Base-by-base conservation (phyloP, 202 grass and related monocot genomes). In the Digitaria exilis region DNA sequence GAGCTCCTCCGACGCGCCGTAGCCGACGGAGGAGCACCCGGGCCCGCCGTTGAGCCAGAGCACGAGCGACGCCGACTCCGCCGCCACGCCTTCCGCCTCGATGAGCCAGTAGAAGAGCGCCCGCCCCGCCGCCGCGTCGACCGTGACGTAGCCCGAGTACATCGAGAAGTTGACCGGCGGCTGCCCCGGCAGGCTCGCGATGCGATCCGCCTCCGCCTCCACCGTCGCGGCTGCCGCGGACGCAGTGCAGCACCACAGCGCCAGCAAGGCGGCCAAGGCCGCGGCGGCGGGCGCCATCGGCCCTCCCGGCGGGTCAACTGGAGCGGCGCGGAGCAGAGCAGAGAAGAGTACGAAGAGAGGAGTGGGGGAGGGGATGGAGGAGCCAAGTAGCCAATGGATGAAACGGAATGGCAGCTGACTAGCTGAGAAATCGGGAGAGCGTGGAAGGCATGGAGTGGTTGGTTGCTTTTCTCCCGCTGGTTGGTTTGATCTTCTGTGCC, bases 31-130 rank as follows among this genome's bases (percentile, higher is more conserved):
- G 42, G 94, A 96, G 86, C 88, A 96, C 21, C 94, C 90, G 28
- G 90, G 94, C 45, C 94, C 94, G 41, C 94, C 94, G 69, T 93
- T 96, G 69, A 96, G 88, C 94, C 94, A 96, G 73, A 96, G 88
- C 39, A 93, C 90, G 42, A 96, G 88, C 67, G 93, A 90, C 11
- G 88, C 78, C 0, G 89, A 35, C 0, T 49, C 68, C 14, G 86
- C 66, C 7, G 74, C 45, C 5, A 16, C 63, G 43, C 4, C 37
- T 48, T 73, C 57, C 21, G 86, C 86, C 69, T 93, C 93, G 67
- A 88, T 18, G 73, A 96, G 84, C 93, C 90, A 96, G 84, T 96
- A 96, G 84, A 96, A 96, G 58, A 96, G 90, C 18, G 90, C 88
- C 15, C 88, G 83, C 7, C 93, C 90, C 26, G 93, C 93, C 32